Conservation (phyloP, 768 basidiomycete species). For the Xerocomus brunneocitrinus region DNA sequence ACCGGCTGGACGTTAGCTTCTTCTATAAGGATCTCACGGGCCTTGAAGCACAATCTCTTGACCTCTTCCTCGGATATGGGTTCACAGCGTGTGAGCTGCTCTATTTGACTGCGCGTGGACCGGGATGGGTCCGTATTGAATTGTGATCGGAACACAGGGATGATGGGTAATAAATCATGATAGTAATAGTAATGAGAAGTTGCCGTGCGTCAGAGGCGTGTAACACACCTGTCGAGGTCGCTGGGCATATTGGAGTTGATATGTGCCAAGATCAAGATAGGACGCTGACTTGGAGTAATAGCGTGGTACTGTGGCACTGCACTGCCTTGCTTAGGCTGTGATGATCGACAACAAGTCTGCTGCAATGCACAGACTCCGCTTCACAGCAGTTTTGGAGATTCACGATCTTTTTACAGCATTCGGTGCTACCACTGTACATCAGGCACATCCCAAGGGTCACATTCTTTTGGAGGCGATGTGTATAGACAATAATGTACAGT, state of each 20-base stretch:
- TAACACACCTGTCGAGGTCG: constrained; percentile 52
- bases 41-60: constrained; percentile 91
- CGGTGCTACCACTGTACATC: constrained; percentile 15
- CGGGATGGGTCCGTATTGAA: constrained; percentile 7
- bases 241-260: constrained; percentile 40
- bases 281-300: constrained; percentile 30
- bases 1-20: constrained; percentile 97
- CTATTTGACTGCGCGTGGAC: constrained; percentile 70
- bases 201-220: constrained; percentile 28
- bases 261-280: constrained; percentile 22
- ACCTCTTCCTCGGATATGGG: constrained; percentile 95
- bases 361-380: not conserved
- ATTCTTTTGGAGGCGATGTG: constrained; percentile 8
- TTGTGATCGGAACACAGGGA: constrained; percentile 23
- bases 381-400: constrained; percentile 3
- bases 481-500: constrained; percentile 34
- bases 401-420: too few species aligned
- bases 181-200: constrained; percentile 12
- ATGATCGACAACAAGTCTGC: constrained; percentile 17
- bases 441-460: constrained; percentile 19
- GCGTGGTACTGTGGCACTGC: constrained; percentile 25
- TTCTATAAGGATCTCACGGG: constrained; percentile 93
- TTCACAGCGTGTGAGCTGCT: constrained; percentile 88
- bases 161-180: constrained; percentile 14
- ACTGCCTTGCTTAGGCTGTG: constrained; percentile 21